Base-by-base conservation (phyloP, 2,329 filamentous ascomycete species). In the Teratosphaeria viscida region DNA sequence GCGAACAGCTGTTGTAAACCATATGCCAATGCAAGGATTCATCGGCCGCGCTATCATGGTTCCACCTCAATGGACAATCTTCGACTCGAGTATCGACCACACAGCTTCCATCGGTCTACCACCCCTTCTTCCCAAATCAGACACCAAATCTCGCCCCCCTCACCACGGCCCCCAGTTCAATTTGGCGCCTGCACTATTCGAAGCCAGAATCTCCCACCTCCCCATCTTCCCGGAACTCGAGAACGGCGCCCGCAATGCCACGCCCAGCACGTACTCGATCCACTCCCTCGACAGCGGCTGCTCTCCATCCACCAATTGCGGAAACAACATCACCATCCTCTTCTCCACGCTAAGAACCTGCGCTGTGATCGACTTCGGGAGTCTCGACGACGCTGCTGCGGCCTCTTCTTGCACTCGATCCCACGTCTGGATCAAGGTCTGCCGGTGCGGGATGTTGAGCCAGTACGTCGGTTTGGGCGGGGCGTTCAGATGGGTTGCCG, bases 141-240 rank as follows among this genome's bases (percentile, higher is more conserved):
- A 39, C n/a, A n/a, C n/a, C n/a, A n/a, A n/a, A n/a, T n/a, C n/a
- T 12, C 16, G 5, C 37, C 16, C 56, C 14, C 60, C 35, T 65
- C 61, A 70, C 66, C 66, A 70, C 12, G 68, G 68, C 23, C 68
- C 68, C 68, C 68, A 70, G 27, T 61, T 67, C 12, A 58, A 62
- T 57, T 67, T 61, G 23, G 60, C 32, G 16, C 66, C 67, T 16
- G 61, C 63, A 57, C 64, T 63, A 39, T 60, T 59, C 52, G 65
- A 62, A 8, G 43, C 43, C 43, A 70, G 54, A 14, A 69, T 54
- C 55, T 70, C 67, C 62, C 64, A 68, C 52, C 64, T 57, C 1
- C 66, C 65, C 68, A 69, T 68, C n/a, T 57, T 63, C 52, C 63
- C 64, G 14, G 60, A 58, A 5, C 63, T 67, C 52, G 66, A 67